A percentile compares a stretch with the other conserved stretches of the same genome.
Evolutionary conservation across 345 rosid species (phyloP).

Genomic region (Carallia brachiata): DNA sequence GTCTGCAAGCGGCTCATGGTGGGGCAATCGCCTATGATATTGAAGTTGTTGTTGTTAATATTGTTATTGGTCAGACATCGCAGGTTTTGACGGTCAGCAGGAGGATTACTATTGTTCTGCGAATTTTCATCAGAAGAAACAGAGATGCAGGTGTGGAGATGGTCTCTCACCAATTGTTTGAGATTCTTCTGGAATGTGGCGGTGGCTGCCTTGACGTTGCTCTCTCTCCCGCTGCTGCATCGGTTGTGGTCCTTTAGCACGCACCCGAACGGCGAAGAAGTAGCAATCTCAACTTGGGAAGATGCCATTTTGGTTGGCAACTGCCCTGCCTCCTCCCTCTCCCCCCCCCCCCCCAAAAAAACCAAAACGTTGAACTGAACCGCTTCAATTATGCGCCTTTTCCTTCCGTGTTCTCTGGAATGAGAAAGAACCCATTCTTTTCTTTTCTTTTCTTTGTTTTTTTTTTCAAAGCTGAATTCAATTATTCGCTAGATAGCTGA

Average conservation of each 20-base stretch:
- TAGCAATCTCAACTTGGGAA: slow-evolving; percentile 57
- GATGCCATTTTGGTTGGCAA: slow-evolving; percentile 50
- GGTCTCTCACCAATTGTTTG: slow-evolving; percentile 60
- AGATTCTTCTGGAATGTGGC: slow-evolving; percentile 54
- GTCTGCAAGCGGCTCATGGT: slow-evolving; percentile 22
- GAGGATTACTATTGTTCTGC: neutral
- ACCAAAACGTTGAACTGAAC: neutral
- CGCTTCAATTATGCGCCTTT: neutral
- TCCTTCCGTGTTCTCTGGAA: neutral
- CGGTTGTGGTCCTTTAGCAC: slow-evolving; percentile 57
- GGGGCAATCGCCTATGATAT: slow-evolving; percentile 11
- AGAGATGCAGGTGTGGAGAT: slow-evolving; percentile 38
- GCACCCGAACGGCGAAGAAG: slow-evolving; percentile 58
- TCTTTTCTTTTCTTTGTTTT: too few relatives aligned
- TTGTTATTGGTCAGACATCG: slow-evolving; percentile 14
- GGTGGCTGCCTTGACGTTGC: slow-evolving; percentile 34
- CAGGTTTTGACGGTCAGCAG: slow-evolving; percentile 6
- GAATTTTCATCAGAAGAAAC: slow-evolving; percentile 27
- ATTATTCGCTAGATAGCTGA: neutral
- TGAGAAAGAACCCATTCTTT: neutral
- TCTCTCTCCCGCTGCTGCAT: slow-evolving; percentile 28
- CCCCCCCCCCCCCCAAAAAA: too few relatives aligned
- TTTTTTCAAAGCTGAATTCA: neutral
- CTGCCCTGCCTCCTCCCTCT: too few relatives aligned
- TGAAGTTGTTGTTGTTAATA: neutral